phyloP scores from a whole-genome alignment of 805 yeast genomes.

The Yamadazyma akitaensis region DNA sequence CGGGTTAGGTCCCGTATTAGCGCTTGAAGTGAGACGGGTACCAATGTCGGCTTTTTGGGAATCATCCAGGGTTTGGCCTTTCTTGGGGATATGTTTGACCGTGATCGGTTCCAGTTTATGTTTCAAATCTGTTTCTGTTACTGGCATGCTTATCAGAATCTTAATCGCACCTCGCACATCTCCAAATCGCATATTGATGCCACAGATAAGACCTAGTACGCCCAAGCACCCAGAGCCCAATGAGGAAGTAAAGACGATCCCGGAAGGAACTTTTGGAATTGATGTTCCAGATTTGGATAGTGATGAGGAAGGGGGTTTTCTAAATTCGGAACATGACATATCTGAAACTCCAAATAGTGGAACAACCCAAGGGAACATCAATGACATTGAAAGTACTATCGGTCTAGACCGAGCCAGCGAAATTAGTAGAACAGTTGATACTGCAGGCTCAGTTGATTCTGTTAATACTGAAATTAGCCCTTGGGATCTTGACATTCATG shows the following conservation, averaged over 20 bases:
- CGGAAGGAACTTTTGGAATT: conserved; percentile 24
- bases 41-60: background rate
- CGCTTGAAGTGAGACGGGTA: background rate
- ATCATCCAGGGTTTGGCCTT: background rate
- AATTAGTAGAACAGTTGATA: too few species aligned
- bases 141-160: conserved; percentile 11
- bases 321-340: background rate
- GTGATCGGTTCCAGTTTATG: background rate
- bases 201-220: conserved; percentile 26
- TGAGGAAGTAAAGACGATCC: conserved; percentile 29
- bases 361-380: background rate
- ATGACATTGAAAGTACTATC: background rate
- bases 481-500: background rate
- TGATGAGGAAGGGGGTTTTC: conserved; percentile 10
- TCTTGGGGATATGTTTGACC: background rate
- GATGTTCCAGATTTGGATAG: conserved; percentile 40
- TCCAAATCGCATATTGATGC: conserved; percentile 1
- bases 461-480: background rate
- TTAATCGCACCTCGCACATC: conserved; percentile 2
- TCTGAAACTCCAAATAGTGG: background rate
- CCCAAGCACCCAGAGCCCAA: conserved; percentile 35
- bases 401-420: background rate
- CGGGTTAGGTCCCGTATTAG: background rate
- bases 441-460: background rate
- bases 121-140: conserved; percentile 6